These are phyloP conservation scores for Apophysomyces ossiformis DNA, from an alignment of 371 early-diverging fungal species.

Conservation along the genomic window DNA sequence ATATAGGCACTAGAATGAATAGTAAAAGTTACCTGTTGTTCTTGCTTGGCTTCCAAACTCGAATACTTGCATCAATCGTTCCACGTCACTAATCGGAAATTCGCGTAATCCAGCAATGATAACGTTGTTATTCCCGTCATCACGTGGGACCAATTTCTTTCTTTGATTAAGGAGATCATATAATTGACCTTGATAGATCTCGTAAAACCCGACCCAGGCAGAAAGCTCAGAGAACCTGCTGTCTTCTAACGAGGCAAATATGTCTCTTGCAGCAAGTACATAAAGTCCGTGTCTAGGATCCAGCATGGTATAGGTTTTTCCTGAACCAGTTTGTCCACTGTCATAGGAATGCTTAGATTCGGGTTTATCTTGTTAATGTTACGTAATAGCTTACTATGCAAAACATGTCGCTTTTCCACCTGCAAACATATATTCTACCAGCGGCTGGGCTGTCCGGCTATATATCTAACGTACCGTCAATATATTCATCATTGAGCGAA, in stretches of 20 bases:
- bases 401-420: slow-evolving; percentile 99
- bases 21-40: slow-evolving; percentile 71
- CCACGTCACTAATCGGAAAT: slow-evolving; percentile 74
- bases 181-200: slow-evolving; percentile 97
- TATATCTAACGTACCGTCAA: slow-evolving; percentile 65
- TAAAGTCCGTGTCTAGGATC: slow-evolving; percentile 86
- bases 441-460: slow-evolving; percentile 84
- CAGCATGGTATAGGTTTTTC: slow-evolving; percentile 99
- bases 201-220: slow-evolving; percentile 92
- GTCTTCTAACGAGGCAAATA: slow-evolving; percentile 76
- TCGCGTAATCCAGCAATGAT: slow-evolving; percentile 87
- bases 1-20: background rate
- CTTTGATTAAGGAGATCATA: slow-evolving; percentile 92
- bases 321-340: slow-evolving; percentile 95
- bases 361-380: background rate
- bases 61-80: slow-evolving; percentile 87
- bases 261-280: slow-evolving; percentile 89
- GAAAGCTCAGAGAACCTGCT: slow-evolving; percentile 74
- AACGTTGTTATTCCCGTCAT: slow-evolving; percentile 95
- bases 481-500: no score
- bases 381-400: slow-evolving; percentile 80
- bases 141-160: slow-evolving; percentile 88
- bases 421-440: slow-evolving; percentile 92
- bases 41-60: slow-evolving; percentile 88
- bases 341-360: background rate